phyloP scores from a whole-genome alignment of 257 asterid species.

The Solanum pimpinellifolium region DNA sequence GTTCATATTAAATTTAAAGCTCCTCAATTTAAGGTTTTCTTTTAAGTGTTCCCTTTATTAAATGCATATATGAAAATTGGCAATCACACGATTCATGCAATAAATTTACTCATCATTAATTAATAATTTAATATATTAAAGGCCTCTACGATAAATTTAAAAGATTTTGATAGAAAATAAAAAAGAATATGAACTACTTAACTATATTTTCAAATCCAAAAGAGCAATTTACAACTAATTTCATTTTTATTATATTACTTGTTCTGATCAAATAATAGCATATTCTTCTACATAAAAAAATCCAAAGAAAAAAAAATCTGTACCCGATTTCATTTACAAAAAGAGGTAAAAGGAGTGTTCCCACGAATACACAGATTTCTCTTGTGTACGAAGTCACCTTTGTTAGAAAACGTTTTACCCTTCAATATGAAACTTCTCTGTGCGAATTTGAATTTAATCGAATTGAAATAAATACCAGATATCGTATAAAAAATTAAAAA shows the following conservation, averaged over 20 bases:
- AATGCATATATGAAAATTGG: neutral
- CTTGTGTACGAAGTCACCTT: neutral
- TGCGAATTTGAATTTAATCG: rapidly evolving
- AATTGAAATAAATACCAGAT: too few relatives aligned
- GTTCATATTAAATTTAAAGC: neutral
- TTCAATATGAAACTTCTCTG: neutral
- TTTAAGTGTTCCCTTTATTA: neutral
- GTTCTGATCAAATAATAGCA: neutral
- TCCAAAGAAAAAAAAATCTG: too few relatives aligned
- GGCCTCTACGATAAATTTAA: neutral
- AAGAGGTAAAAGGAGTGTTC: neutral
- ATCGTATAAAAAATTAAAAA: too few relatives aligned
- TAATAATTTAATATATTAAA: neutral
- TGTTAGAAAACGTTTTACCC: too few relatives aligned
- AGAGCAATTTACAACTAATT: neutral
- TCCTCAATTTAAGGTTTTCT: neutral
- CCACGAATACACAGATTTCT: neutral
- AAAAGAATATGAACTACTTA: neutral
- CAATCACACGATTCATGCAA: neutral
- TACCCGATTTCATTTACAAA: neutral
- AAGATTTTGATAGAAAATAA: neutral
- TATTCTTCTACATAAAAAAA: too few relatives aligned
- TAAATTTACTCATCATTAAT: neutral
- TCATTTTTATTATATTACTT: neutral
- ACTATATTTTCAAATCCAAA: neutral